Evolutionary conservation across 345 rosid species (phyloP), one percentile per base, ranked within the genome.

Genomic region (Diplotaxis tenuifolia): DNA sequence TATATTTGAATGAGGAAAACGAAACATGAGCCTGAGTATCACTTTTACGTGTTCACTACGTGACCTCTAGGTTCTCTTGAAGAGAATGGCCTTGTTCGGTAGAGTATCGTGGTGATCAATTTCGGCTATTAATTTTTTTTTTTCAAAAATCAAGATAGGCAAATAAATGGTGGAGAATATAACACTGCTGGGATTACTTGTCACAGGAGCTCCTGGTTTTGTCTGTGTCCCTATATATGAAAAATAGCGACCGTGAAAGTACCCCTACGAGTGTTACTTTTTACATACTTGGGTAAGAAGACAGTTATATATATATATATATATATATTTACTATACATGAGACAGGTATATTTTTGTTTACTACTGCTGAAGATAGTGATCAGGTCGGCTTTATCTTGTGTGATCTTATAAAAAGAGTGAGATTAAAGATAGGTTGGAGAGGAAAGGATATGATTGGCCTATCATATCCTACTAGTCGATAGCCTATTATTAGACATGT

Each of bases 401-500:
- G n/a, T n/a, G n/a, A 38, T 38, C n/a, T 11, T 38, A 11, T 38
- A 38, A 34, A 34, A 29, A 6, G 34, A n/a, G n/a, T 2, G 9
- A 8, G 38, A 34, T 34, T 36, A 36, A 36, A 40, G 47, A 40
- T 40, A 40, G 47, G n/a, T 40, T 12, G 47, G 5, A 12, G 47
- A 40, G 3, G n/a, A 40, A 4, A 12, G 14, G 5, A 36, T 11
- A 36, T 10, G 42, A 36, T 36, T 36, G 42, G 42, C 42, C n/a
- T 36, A 11, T 36, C 12, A 40, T 40, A 40, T 14, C 76, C 65
- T 93, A 90, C n/a, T 90, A 83, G 74, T 89, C 96, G 3, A 90
- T 83, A 7, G 93, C 90, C 0, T 93, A 90, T n/a, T n/a, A n/a
- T n/a, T n/a, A n/a, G n/a, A n/a, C n/a, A n/a, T n/a, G n/a, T n/a